Evolutionary conservation across 2,329 filamentous ascomycete species (phyloP).

Genomic region (Alternaria ethzedia): DNA sequence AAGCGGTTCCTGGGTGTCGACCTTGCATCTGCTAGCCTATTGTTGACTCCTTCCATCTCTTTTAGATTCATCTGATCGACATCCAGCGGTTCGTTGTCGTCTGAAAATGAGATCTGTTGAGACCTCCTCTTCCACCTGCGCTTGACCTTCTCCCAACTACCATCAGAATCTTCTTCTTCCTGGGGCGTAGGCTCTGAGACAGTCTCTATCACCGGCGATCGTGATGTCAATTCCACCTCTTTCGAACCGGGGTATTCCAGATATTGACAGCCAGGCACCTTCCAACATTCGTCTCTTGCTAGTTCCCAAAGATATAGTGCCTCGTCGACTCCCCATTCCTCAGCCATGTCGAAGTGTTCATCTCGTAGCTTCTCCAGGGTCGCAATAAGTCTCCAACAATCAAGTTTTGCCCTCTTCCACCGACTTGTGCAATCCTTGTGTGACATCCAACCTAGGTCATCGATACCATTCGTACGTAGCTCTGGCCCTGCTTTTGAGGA

Average conservation of each 20-base stretch:
- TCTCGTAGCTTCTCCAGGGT: constrained; percentile 9
- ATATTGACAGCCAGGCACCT: constrained; percentile 5
- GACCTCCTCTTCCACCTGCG: background rate
- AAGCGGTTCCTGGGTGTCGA: background rate
- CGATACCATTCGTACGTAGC: background rate
- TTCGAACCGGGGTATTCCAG: background rate
- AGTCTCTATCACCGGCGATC: background rate
- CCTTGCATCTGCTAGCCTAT: background rate
- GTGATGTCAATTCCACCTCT: background rate
- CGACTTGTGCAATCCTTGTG: background rate
- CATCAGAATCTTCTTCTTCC: background rate
- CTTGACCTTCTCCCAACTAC: background rate
- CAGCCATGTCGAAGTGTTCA: background rate
- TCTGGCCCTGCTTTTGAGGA: background rate
- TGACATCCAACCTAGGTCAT: background rate
- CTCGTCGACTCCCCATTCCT: constrained; percentile 4
- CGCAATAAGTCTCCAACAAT: constrained; percentile 3
- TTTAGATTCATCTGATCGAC: background rate
- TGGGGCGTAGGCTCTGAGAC: background rate
- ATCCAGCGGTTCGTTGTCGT: background rate
- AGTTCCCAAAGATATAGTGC: constrained; percentile 12
- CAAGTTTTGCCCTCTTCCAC: constrained; percentile 10
- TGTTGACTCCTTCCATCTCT: background rate
- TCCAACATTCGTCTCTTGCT: constrained; percentile 5
- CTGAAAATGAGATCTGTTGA: background rate